Base-by-base conservation (phyloP, 257 asterid genomes). In the Gynochthodes officinalis region DNA sequence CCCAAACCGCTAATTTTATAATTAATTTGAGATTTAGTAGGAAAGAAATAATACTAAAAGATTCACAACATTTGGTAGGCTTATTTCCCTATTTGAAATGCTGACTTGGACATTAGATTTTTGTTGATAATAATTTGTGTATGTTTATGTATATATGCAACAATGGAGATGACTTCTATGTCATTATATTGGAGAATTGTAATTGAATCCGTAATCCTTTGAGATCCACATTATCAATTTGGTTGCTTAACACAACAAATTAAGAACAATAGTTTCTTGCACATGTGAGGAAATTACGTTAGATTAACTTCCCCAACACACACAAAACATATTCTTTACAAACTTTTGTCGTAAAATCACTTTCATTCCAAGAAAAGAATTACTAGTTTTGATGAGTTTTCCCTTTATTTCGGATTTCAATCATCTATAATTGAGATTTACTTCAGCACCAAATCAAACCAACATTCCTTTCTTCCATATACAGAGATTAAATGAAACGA, bases 391-490 rank as follows among this genome's bases (percentile, higher is more conserved):
- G 21, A 64, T 37, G 68, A 37, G 27, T 9, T 33, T 63, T 8
- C 19, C 16, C n/a, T n/a, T n/a, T 25, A 35, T 62, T 33, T 35
- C 48, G 19, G 39, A 9, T 46, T 35, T 37, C n/a, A 73, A 19
- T 25, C 33, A 11, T 72, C 70, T 13, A 32, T 60, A 13, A 33
- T 60, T 39, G 9, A 33, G 30, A n/a, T 61, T 61, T 61, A 19
- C 48, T 18, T 39, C n/a, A 15, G 13, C 44, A 64, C 21, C 27
- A 70, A 44, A 66, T 30, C 37, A 12, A 37, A 66, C 37, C 25
- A 66, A 65, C 50, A 66, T 70, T 71, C 77, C 25, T 80, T 77
- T 69, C 87, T 40, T 80, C 33, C 33, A 3, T 28, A 0, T 27
- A 2, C 11, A 65, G 28, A 43, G 40, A 11, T 62, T 67, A 63